Evolutionary conservation across 495 filamentous ascomycete species (phyloP), one percentile per base, ranked within the genome.

Genomic region (Daldinia loculata): DNA sequence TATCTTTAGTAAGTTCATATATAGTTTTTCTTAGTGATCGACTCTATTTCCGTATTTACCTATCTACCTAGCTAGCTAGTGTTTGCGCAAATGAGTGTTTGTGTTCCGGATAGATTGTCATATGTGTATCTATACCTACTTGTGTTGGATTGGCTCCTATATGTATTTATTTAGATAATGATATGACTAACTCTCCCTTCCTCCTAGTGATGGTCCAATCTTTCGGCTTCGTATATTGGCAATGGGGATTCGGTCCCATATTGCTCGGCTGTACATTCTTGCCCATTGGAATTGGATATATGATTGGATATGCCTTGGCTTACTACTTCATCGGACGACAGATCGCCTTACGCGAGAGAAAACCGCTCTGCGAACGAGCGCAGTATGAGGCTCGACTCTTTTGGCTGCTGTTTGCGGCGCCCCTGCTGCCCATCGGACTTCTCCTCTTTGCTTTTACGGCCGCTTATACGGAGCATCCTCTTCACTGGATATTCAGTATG

Each of bases 401-500:
- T 81, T 88, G 80, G 82, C 77, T 91, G 27, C 76, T 90, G 0
- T 90, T 79, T 32, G 85, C 83, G 6, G 89, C 82, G 0, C 88
- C 87, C 3, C 84, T 84, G 65, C 72, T 89, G 15, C 85, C 87
- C 0, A 85, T 90, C 56, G 89, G 89, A 19, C 79, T 91, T 48
- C 82, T 91, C 60, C 83, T 87, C 4, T 90, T 90, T 61, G 89
- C 88, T 2, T 91, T 34, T 83, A 87, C 1, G 84, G 88, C 91
- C 85, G 89, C 89, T 86, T 43, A 84, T n/a, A 85, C 88, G 2
- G 81, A 83, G 0, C 34, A 15, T 0, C 76, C 86, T 38, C 88
- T 89, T 68, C 88, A 71, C 89, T 92, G 90, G 90, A 89, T 91
- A 36, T 88, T 79, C 17, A 82, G 84, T 24, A 89, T 90, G 87